Base-by-base conservation (phyloP, 2,329 filamentous ascomycete genomes). In the Colletotrichum tropicicola region DNA sequence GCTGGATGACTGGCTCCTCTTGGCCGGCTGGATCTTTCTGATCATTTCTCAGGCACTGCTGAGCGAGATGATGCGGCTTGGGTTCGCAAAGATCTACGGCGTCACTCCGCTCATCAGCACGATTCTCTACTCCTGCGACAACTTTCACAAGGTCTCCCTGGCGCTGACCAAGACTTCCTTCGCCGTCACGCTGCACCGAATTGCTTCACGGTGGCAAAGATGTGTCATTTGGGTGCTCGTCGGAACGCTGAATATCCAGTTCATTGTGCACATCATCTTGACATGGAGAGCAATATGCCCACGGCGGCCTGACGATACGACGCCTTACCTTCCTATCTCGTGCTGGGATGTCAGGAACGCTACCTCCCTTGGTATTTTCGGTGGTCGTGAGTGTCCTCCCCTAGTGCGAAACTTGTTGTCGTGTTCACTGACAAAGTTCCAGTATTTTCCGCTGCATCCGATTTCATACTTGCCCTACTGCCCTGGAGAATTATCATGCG, bases 401-500 rank as follows among this genome's bases (percentile, higher is more conserved):
- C n/a, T n/a, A n/a, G n/a, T n/a, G n/a, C n/a, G n/a, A n/a, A n/a
- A n/a, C n/a, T n/a, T n/a, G n/a, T n/a, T n/a, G n/a, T n/a, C n/a
- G n/a, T n/a, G n/a, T n/a, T n/a, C n/a, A n/a, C n/a, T n/a, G n/a
- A n/a, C n/a, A n/a, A n/a, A n/a, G n/a, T n/a, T n/a, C n/a, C n/a
- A n/a, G n/a, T n/a, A n/a, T n/a, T n/a, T n/a, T n/a, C n/a, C n/a
- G n/a, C n/a, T n/a, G n/a, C n/a, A n/a, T n/a, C n/a, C n/a, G n/a
- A n/a, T n/a, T n/a, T n/a, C n/a, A n/a, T n/a, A n/a, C n/a, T n/a
- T n/a, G n/a, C n/a, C 13, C 49, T 76, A 7, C 61, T 77, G 5
- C 75, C 74, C 0, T 75, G 73, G 70, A 69, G 69, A 21, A 58
- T 77, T 5, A 70, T 78, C 12, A 70, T 74, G 68, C 68, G 71